Evolutionary conservation across 331 rosid genomes (phyloP), one percentile per base, ranked within the genome.

Genomic region (Rosa hybrid): DNA sequence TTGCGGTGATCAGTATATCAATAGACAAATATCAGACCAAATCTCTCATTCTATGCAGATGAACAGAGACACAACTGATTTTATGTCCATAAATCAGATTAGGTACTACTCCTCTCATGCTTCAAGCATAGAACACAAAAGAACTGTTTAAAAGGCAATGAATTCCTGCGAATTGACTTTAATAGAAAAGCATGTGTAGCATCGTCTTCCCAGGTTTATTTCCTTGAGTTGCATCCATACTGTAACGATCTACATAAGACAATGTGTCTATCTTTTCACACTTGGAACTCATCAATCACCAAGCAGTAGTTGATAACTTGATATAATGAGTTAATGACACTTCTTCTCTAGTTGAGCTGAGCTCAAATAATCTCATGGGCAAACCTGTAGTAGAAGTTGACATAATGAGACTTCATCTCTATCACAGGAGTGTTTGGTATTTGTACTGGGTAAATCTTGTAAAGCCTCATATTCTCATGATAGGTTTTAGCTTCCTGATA

Each of bases 331-430:
- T 34, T 34, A 3, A 48, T 48, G 51, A 48, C 16, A 8, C 11
- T 7, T 46, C 14, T 48, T 48, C 51, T 48, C 57, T 18, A 56
- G 63, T 21, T 56, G 63, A 7, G 63, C 67, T 8, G 16, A 60
- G 67, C 38, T 60, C 70, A 64, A 64, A 64, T 16, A 64, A 64
- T 34, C 70, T 64, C 70, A 64, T 64, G 44, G 20, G 70, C 70
- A 4, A 13, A 30, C 4, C 44, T 14, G 12, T 64, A 30, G 70
- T 64, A 64, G 2, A 13, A 5, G 11, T 64, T 64, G 45, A 64
- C 16, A 34, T 64, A 64, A 0, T 8, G 45, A 64, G 4, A 12
- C 70, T 16, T 64, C 9, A 12, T 12, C 70, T 64, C 70, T 12
- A 64, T 63, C n/a, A 6, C 42, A 1, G 44, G 69, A 13, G 44